These are phyloP conservation scores for Penicillium capsulatum DNA, from an alignment of 2,329 filamentous ascomycete genomes.

Conservation along the genomic window DNA sequence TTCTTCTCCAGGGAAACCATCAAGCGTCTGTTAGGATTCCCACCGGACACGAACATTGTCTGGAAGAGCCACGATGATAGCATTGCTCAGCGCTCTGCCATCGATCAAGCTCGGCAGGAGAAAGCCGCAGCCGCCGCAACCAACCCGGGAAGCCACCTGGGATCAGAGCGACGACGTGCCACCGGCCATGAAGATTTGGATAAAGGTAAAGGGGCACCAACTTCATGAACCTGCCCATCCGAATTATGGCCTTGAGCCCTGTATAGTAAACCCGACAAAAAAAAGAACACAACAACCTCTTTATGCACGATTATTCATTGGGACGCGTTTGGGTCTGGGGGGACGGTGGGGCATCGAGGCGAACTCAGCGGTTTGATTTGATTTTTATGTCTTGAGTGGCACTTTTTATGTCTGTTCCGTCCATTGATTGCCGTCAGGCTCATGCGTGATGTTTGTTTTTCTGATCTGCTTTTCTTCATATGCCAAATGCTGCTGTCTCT, in stretches of 20 bases:
- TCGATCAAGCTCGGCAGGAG: conserved; percentile 87
- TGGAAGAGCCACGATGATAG: conserved; percentile 97
- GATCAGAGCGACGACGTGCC: conserved; percentile 41
- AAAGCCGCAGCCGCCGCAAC: conserved; percentile 52
- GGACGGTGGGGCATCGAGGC: conserved; percentile 36
- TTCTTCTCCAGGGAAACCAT: conserved; percentile 69
- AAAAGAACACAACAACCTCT: conserved; percentile 20
- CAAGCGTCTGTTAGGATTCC: conserved; percentile 82
- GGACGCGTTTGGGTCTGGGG: conserved; percentile 36
- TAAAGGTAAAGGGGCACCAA: conserved; percentile 39
- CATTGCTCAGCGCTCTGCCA: conserved; percentile 83
- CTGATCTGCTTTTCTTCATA: conserved; percentile 8
- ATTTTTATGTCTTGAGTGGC: conserved; percentile 29
- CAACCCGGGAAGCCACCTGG: conserved; percentile 32
- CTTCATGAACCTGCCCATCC: conserved; percentile 25
- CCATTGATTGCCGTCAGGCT: conserved; percentile 16
- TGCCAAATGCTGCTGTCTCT: conserved; percentile 17
- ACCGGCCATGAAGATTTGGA: conserved; percentile 44
- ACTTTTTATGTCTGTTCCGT: conserved; percentile 22
- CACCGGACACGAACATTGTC: conserved; percentile 81
- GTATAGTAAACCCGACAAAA: conserved; percentile 37
- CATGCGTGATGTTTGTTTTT: conserved; percentile 19
- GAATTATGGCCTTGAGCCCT: conserved; percentile 28
- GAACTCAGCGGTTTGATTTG: conserved; percentile 37
- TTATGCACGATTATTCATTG: conserved; percentile 31